Evolutionary conservation across 805 yeast genomes (phyloP).

Genomic region (Wickerhamomyces silvicola): DNA sequence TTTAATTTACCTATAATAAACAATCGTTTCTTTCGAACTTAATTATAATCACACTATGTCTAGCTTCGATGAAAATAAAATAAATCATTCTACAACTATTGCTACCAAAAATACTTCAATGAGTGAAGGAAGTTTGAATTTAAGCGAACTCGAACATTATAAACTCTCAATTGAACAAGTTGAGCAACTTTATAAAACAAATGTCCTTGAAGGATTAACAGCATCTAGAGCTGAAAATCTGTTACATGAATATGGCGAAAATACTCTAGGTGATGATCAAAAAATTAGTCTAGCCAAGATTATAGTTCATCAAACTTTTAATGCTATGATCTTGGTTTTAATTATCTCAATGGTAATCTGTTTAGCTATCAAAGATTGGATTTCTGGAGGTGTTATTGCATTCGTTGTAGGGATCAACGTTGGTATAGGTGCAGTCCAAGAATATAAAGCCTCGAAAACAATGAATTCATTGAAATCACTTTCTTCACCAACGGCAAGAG

Average conservation of each 20-base stretch:
- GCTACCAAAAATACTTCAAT: conserved; percentile 10
- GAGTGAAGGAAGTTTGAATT: conserved; percentile 9
- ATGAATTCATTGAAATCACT: conserved; percentile 67
- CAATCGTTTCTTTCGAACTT: no score
- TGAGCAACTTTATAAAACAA: conserved; percentile 33
- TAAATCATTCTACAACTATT: conserved; percentile 10
- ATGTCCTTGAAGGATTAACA: conserved; percentile 42
- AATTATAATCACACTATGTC: background rate
- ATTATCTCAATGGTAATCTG: conserved; percentile 66
- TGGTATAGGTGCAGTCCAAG: conserved; percentile 63
- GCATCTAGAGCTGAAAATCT: conserved; percentile 25
- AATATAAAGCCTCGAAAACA: conserved; percentile 68
- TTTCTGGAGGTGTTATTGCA: conserved; percentile 75
- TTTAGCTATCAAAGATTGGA: conserved; percentile 70
- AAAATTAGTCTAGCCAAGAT: conserved; percentile 49
- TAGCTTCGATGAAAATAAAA: conserved; percentile 9
- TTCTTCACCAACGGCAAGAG: conserved; percentile 66
- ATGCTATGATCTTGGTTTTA: conserved; percentile 74
- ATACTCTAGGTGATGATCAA: conserved; percentile 54
- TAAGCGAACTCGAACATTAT: conserved; percentile 21
- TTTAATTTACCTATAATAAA: no score
- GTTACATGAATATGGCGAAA: conserved; percentile 42
- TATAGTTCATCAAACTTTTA: conserved; percentile 59
- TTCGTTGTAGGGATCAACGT: conserved; percentile 62
- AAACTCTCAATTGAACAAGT: conserved; percentile 29